phyloP scores from a whole-genome alignment of 305 asterid genomes.

The Euphrasia arctica region DNA sequence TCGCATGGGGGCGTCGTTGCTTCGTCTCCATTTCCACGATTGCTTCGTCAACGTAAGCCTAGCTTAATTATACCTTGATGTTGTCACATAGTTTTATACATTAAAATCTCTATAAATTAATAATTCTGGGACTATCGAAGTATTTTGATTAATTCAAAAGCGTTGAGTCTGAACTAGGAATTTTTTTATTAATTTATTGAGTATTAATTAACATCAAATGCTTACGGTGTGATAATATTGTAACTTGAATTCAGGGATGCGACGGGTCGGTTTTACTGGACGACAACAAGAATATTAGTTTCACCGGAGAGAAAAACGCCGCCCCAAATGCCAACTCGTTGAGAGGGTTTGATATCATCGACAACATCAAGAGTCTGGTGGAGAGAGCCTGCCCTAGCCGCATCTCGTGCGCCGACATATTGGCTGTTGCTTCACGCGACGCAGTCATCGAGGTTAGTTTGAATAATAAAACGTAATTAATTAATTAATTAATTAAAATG shows the following conservation, averaged over 20 bases:
- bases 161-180: too few species aligned
- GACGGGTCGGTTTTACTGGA: conserved; percentile 67
- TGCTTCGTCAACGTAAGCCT: conserved; percentile 60
- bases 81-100: background rate
- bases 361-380: conserved; percentile 55
- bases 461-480: too few species aligned
- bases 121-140: too few species aligned
- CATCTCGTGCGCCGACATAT: conserved; percentile 75
- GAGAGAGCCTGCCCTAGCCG: conserved; percentile 43
- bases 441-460: conserved; percentile 41
- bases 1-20: conserved; percentile 88
- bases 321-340: conserved; percentile 52
- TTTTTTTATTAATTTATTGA: too few species aligned
- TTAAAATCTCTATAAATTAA: too few species aligned
- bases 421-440: conserved; percentile 69
- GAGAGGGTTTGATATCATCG: conserved; percentile 66
- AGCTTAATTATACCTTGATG: conserved; percentile 2
- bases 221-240: too few species aligned
- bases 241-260: conserved; percentile 51
- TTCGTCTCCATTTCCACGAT: conserved; percentile 82
- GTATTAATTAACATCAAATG: too few species aligned
- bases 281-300: conserved; percentile 38
- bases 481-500: background rate
- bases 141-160: too few species aligned
- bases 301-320: conserved; percentile 68